These are phyloP conservation scores for Haematococcus lacustris DNA, from an alignment of 139 green algal species.

Conservation along the genomic window DNA sequence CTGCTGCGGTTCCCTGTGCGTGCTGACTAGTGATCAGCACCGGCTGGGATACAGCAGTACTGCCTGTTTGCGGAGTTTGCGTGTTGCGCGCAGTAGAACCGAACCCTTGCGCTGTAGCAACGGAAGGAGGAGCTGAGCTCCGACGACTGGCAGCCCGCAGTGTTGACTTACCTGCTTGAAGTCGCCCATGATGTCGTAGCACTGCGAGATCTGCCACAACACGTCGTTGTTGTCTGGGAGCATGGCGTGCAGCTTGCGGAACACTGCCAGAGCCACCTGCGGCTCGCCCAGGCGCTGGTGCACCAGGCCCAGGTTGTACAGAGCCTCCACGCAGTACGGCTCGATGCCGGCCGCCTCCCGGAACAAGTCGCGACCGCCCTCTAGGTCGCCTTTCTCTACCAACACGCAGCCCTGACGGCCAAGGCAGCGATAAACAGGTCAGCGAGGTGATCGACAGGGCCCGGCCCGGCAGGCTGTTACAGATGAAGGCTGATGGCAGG, in stretches of 20 bases:
- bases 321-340: constrained; percentile 64
- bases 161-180: constrained; percentile 25
- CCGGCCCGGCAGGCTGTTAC: too few relatives aligned
- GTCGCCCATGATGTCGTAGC: constrained; percentile 60
- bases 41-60: too few relatives aligned
- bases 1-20: too few relatives aligned
- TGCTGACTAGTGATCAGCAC: too few relatives aligned
- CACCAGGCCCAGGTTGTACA: constrained; percentile 69
- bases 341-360: constrained; percentile 67
- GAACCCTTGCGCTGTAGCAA: too few relatives aligned
- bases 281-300: constrained; percentile 38
- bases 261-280: constrained; percentile 46
- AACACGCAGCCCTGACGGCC: constrained; percentile 30
- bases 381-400: constrained; percentile 36
- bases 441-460: too few relatives aligned
- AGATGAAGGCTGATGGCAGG: too few relatives aligned
- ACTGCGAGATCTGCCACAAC: constrained; percentile 47
- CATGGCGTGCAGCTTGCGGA: constrained; percentile 65
- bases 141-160: too few relatives aligned
- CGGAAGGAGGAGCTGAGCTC: too few relatives aligned
- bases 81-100: too few relatives aligned
- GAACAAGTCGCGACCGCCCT: constrained; percentile 39
- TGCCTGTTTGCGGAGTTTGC: too few relatives aligned
- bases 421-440: too few relatives aligned
- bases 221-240: constrained; percentile 65